These are phyloP conservation scores for Cryptococcus neoformans DNA, from an alignment of 1,284 basidiomycete species.

Conservation along the genomic window DNA sequence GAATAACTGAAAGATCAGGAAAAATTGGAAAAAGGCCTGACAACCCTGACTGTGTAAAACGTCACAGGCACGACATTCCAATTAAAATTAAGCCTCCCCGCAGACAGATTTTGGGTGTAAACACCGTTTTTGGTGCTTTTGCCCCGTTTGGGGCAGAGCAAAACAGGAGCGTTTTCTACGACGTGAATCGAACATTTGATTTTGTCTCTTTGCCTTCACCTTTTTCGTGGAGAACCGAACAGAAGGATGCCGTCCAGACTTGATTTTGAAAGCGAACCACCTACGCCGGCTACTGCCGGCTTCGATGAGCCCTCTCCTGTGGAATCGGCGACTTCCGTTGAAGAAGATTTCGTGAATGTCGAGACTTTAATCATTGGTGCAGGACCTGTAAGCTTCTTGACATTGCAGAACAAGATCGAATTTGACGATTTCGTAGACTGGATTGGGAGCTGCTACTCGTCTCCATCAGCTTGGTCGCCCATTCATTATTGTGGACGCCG, in stretches of 20 bases:
- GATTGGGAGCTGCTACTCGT: slow-evolving; percentile 55
- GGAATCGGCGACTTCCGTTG: neutral
- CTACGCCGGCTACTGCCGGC: neutral
- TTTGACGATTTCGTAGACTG: slow-evolving; percentile 36
- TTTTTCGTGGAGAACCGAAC: no score
- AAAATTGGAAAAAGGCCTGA: no score
- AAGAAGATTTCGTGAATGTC: slow-evolving; percentile 14
- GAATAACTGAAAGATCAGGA: no score
- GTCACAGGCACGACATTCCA: no score
- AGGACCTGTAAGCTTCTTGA: slow-evolving; percentile 31
- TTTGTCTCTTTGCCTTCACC: no score
- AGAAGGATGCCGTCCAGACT: neutral
- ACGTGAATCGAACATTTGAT: no score
- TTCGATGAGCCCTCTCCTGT: neutral
- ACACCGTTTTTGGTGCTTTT: no score
- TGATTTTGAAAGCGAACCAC: neutral
- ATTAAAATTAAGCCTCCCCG: no score
- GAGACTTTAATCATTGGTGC: slow-evolving; percentile 49
- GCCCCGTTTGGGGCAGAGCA: no score
- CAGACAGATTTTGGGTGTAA: no score
- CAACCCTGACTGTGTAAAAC: no score
- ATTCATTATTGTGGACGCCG: slow-evolving; percentile 52
- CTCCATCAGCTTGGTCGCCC: slow-evolving; percentile 51
- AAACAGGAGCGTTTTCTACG: no score
- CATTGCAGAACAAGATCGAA: slow-evolving; percentile 3